A percentile compares a stretch with the other conserved stretches of the same genome.
These are phyloP conservation scores for Periconia sp. DNA, from an alignment of 2,329 filamentous ascomycete species.

Conservation along the genomic window DNA sequence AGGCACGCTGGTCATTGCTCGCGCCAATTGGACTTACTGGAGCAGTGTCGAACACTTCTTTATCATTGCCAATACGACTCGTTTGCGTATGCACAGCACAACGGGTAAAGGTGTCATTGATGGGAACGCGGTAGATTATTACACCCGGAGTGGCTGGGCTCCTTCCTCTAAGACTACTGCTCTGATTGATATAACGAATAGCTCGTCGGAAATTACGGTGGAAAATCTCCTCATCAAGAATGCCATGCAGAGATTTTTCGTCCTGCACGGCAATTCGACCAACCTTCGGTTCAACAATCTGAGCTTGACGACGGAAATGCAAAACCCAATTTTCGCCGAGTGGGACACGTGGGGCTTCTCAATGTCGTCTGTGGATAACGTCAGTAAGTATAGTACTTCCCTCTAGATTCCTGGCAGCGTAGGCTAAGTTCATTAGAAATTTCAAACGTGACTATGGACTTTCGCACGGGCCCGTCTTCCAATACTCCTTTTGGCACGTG, in stretches of 20 bases:
- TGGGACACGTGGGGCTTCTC: slow-evolving; percentile 51
- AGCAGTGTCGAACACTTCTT: slow-evolving; percentile 49
- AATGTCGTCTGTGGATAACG: slow-evolving; percentile 46
- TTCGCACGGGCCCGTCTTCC: slow-evolving; percentile 1
- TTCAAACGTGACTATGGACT: slow-evolving; percentile 50
- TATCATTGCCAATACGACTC: slow-evolving; percentile 44
- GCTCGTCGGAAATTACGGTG: slow-evolving; percentile 44
- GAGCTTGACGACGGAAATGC: slow-evolving; percentile 11
- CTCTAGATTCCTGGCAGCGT: too few species aligned
- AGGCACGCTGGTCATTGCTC: slow-evolving; percentile 49
- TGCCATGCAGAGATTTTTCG: slow-evolving; percentile 54
- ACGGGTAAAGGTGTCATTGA: slow-evolving; percentile 54
- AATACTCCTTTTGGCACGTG: slow-evolving; percentile 28
- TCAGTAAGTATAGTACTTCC: too few species aligned
- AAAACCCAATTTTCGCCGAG: slow-evolving; percentile 18
- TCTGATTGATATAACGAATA: slow-evolving; percentile 47
- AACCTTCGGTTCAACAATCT: slow-evolving; percentile 46
- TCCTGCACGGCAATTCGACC: slow-evolving; percentile 37
- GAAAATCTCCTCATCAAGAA: slow-evolving; percentile 49
- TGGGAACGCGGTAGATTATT: slow-evolving; percentile 52
- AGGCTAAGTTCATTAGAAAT: too few species aligned
- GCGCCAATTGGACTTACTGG: slow-evolving; percentile 49
- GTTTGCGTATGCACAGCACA: slow-evolving; percentile 47
- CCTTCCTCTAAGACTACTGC: too few species aligned
- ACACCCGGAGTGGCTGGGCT: slow-evolving; percentile 9